These are phyloP conservation scores for Alternaria panax DNA, from an alignment of 2,329 filamentous ascomycete species.

Conservation along the genomic window DNA sequence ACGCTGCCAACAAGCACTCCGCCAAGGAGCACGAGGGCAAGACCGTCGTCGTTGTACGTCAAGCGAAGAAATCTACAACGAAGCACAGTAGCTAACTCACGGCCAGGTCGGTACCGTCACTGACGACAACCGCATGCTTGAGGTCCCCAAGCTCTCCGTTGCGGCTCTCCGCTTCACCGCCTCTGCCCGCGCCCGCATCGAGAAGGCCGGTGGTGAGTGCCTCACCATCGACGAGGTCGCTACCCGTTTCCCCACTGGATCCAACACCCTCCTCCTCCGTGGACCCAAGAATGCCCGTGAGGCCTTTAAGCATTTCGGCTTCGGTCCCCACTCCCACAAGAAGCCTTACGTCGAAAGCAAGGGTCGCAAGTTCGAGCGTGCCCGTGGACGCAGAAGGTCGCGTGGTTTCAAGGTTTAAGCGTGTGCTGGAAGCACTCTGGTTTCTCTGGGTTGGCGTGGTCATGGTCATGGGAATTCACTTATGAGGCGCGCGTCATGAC, in stretches of 20 bases:
- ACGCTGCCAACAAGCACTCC: conserved; percentile 60
- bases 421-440: conserved; percentile 37
- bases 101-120: conserved; percentile 81
- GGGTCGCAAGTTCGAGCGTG: conserved; percentile 99
- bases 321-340: conserved; percentile 98
- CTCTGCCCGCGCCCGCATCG: conserved; percentile 91
- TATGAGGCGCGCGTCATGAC: conserved; percentile 49
- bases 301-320: conserved; percentile 98
- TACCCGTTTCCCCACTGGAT: conserved; percentile 90
- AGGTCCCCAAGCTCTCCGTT: conserved; percentile 89
- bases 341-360: conserved; percentile 98
- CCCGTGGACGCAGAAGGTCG: conserved; percentile 97
- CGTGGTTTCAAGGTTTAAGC: conserved; percentile 99
- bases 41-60: conserved; percentile 79
- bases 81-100: conserved; percentile 21
- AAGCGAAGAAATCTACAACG: background rate
- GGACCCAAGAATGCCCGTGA: conserved; percentile 98
- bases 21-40: conserved; percentile 70
- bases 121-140: conserved; percentile 87
- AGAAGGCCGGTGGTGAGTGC: conserved; percentile 91
- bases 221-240: conserved; percentile 98
- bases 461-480: conserved; percentile 46
- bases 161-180: conserved; percentile 97
- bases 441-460: conserved; percentile 51
- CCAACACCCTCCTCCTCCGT: conserved; percentile 96